Percentiles rank a stretch among this genome's conserved stretches.
phyloP scores from a whole-genome alignment of 495 filamentous ascomycete genomes.

The Tuber indicum region DNA sequence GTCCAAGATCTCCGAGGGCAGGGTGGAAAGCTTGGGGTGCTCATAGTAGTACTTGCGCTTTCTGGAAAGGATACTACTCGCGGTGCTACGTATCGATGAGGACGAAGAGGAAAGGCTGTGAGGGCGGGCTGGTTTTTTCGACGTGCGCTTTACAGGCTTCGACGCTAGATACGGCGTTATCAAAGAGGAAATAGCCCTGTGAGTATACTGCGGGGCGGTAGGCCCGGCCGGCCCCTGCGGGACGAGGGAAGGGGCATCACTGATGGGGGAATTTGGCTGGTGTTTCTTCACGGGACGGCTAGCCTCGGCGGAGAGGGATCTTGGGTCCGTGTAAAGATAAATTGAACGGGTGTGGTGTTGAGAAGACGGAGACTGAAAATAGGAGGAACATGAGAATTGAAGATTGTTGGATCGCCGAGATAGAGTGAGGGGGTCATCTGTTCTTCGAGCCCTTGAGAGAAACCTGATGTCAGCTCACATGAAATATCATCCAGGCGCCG shows the following conservation, averaged over 20 bases:
- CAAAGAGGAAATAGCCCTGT: conserved; percentile 27
- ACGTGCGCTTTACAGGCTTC: conserved; percentile 23
- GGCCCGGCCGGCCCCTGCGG: background rate
- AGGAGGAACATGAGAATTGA: conserved; percentile 35
- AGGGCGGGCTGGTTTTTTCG: conserved; percentile 20
- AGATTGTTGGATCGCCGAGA: conserved; percentile 39
- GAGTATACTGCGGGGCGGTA: conserved; percentile 12
- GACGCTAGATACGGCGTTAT: conserved; percentile 26
- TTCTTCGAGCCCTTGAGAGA: background rate
- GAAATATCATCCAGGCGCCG: conserved; percentile 14
- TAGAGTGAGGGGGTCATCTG: conserved; percentile 33
- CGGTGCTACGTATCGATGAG: conserved; percentile 27
- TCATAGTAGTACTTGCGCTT: conserved; percentile 34
- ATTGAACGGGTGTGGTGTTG: conserved; percentile 24
- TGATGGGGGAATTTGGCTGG: conserved; percentile 24
- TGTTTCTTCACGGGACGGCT: conserved; percentile 30
- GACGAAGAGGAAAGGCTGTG: conserved; percentile 32
- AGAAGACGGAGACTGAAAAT: conserved; percentile 29
- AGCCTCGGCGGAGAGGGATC: conserved; percentile 31
- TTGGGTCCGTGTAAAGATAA: conserved; percentile 32
- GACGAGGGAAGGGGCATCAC: background rate
- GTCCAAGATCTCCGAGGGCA: conserved; percentile 43
- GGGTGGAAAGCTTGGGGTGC: conserved; percentile 33
- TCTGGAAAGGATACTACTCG: conserved; percentile 31
- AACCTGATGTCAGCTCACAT: conserved; percentile 15